These are phyloP conservation scores for Colletotrichum higginsianum DNA, from an alignment of 2,329 filamentous ascomycete genomes.

Conservation along the genomic window DNA sequence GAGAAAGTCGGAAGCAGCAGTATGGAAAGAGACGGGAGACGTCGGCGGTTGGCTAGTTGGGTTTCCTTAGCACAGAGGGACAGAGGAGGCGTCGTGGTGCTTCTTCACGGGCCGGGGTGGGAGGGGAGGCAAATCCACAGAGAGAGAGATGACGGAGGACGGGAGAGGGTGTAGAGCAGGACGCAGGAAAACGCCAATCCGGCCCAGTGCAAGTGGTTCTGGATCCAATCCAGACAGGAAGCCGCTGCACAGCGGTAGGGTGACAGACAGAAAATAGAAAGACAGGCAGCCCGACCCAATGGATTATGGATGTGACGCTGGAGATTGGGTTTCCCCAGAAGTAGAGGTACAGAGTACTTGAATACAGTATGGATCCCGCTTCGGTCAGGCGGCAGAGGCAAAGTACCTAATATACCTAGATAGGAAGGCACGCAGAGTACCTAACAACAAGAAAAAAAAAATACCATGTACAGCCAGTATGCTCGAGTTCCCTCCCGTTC, in stretches of 20 bases:
- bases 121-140: background rate
- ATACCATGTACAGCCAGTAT: too few species aligned
- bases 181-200: constrained; percentile 22
- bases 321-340: constrained; percentile 7
- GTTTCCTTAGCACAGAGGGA: constrained; percentile 18
- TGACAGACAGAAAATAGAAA: background rate
- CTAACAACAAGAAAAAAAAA: too few species aligned
- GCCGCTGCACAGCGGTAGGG: background rate
- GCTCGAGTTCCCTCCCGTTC: too few species aligned
- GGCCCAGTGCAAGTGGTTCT: constrained; percentile 1
- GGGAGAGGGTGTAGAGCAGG: constrained; percentile 25
- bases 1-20: background rate
- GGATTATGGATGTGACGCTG: constrained; percentile 14
- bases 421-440: too few species aligned
- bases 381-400: constrained; percentile 1
- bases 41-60: constrained; percentile 19
- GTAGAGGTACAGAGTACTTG: constrained; percentile 8
- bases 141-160: constrained; percentile 3
- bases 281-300: background rate
- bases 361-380: background rate
- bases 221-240: background rate
- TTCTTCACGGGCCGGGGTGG: constrained; percentile 16
- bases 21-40: constrained; percentile 35
- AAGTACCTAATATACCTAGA: background rate
- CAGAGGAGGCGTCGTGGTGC: background rate